These are phyloP conservation scores for Amanita subjunquillea DNA, from an alignment of 768 basidiomycete species.

Conservation along the genomic window DNA sequence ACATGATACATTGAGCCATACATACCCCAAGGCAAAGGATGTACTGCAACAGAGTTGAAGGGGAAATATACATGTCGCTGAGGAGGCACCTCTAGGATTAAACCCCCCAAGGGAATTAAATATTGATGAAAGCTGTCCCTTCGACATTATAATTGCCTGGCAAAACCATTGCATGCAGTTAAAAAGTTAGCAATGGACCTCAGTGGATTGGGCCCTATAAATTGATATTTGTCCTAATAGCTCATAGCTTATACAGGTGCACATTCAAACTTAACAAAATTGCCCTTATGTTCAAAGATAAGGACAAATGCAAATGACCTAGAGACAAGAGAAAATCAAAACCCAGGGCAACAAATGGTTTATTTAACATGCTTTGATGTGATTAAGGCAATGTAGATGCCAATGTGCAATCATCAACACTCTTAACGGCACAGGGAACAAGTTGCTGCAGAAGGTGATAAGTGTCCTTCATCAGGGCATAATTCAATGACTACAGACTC, in stretches of 20 bases:
- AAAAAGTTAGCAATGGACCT: constrained; percentile 9
- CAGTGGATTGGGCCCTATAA: constrained; percentile 7
- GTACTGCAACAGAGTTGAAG: neutral
- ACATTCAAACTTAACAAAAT: constrained; percentile 5
- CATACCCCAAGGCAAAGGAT: neutral
- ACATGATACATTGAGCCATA: neutral
- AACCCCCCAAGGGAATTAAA: neutral
- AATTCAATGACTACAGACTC: too few species aligned
- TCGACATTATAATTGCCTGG: neutral
- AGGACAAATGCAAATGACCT: constrained; percentile 8
- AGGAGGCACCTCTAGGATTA: neutral
- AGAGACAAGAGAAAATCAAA: constrained; percentile 8
- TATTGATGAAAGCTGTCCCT: neutral
- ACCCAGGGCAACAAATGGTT: constrained; percentile 14
- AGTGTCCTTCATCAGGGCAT: too few species aligned
- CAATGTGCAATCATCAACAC: constrained; percentile 16
- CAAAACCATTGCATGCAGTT: too few species aligned
- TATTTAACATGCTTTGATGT: constrained; percentile 14
- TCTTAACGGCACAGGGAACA: too few species aligned
- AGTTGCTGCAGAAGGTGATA: too few species aligned
- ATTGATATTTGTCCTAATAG: constrained; percentile 15
- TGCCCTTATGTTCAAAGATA: constrained; percentile 10
- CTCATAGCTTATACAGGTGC: constrained; percentile 16
- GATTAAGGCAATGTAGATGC: constrained; percentile 17
- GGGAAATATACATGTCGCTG: neutral